phyloP scores from a whole-genome alignment of 139 green algal species.

The Trebouxia sp. region DNA sequence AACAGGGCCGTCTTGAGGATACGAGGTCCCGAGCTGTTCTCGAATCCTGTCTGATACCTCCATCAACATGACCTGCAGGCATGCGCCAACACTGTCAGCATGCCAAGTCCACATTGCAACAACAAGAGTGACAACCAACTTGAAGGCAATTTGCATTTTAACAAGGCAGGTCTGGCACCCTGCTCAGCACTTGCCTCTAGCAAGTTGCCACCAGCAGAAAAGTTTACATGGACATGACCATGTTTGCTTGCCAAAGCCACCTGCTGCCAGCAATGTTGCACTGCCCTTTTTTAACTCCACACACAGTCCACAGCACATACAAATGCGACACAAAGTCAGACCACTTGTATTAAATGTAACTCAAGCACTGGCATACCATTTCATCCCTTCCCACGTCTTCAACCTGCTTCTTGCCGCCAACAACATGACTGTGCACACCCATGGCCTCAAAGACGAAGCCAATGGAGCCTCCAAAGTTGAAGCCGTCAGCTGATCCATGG shows the following conservation, averaged over 20 bases:
- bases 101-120: not conserved
- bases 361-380: not conserved
- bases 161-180: not conserved
- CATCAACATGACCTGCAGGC: conserved; percentile 24
- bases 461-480: conserved; percentile 28
- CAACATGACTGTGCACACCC: conserved; percentile 13
- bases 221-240: not conserved
- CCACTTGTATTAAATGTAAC: not conserved
- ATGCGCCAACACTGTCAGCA: not conserved
- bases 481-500: conserved; percentile 23
- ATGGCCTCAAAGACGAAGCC: conserved; percentile 31
- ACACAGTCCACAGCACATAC: not conserved
- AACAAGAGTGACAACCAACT: not conserved
- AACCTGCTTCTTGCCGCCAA: not conserved
- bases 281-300: not conserved
- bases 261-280: not conserved
- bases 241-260: not conserved
- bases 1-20: conserved; percentile 21
- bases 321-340: not conserved
- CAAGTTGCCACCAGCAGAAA: not conserved
- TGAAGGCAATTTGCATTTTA: too few relatives aligned
- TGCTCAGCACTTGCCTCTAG: not conserved
- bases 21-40: conserved; percentile 1
- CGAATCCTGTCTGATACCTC: conserved; percentile 5
- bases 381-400: conserved; percentile 2